phyloP scores from a whole-genome alignment of 2,329 filamentous ascomycete species.

The Diaporthe vaccinii region DNA sequence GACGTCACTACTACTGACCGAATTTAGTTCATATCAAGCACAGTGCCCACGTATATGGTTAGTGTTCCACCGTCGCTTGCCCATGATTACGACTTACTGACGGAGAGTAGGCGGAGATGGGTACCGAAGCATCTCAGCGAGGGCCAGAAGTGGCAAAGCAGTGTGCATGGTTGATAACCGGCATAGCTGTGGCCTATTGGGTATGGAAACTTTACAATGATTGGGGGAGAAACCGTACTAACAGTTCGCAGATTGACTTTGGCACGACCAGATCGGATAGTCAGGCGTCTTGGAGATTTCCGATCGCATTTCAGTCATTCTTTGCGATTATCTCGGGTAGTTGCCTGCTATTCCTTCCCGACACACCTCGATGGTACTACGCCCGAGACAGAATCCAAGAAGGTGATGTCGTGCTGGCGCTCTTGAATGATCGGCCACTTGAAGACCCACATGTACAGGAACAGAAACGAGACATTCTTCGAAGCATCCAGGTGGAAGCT shows the following conservation, averaged over 20 bases:
- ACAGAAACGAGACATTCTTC: conserved; percentile 9
- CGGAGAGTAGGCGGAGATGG: not conserved
- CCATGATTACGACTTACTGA: not conserved
- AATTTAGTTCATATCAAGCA: conserved; percentile 2
- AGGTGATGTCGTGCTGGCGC: not conserved
- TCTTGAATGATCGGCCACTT: not conserved
- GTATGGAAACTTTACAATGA: fast-evolving
- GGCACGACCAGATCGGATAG: not conserved
- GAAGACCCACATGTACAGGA: conserved; percentile 1
- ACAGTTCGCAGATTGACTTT: not conserved
- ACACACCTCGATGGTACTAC: conserved; percentile 24
- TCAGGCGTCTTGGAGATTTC: not conserved
- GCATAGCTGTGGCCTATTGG: not conserved
- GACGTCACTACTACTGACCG: fast-evolving
- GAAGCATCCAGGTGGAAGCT: conserved; percentile 2
- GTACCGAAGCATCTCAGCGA: not conserved
- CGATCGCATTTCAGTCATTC: conserved; percentile 3
- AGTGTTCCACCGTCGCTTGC: fast-evolving
- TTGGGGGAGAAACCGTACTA: not conserved
- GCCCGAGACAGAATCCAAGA: conserved; percentile 15
- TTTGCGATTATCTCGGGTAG: not conserved
- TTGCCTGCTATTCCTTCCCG: not conserved
- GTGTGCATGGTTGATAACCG: conserved; percentile 7
- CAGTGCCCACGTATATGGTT: conserved; percentile 3
- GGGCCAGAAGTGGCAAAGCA: conserved; percentile 12